Base-by-base conservation (phyloP, 805 yeast species). In the Tetrapisispora nanseiensis region DNA sequence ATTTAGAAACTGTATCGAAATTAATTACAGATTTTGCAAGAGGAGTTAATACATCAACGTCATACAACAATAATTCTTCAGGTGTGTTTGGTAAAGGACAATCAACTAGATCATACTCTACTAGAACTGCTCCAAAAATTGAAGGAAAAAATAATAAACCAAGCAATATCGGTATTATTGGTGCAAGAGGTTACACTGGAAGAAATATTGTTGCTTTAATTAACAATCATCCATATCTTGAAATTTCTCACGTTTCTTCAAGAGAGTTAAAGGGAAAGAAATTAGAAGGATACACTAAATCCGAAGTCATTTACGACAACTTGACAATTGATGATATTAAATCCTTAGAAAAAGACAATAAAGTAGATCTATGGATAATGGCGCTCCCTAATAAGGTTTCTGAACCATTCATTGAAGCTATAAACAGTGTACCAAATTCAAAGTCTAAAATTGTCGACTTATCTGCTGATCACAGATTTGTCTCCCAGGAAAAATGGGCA, bases 331-430 rank as follows among this genome's bases (percentile, higher is more conserved):
- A 86, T 56, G 97, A 92, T 54, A 82, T 92, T 50, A 78, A 78
- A 57, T 67, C 70, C 49, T 67, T 92, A 48, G 98, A 90, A 65
- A 72, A 78, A 49, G 69, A 77, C 37, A 76, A 79, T 39, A 84
- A 76, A 41, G 85, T 92, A 45, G 98, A 92, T 57, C 82, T 89
- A 40, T 92, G 99, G 98, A 95, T 94, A 22, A 92, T 94, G 98
- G 98, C 98, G 2, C 74, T 92, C 56, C 99, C 99, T 49, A 92
- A 92, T 62, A 97, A 96, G 38, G 96, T 92, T 30, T 92, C 97
- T 59, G 79, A 80, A 59, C 92, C 87, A 42, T 83, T 84, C 61
- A 92, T 84, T 31, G 80, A 80, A 16, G 86, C 90, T 21, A 83
- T 84, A 52, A 85, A 80, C 51, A 70, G 78, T 18, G 83, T 80